Conservation (phyloP, 495 filamentous ascomycete species). For the Jackrogersella multiformis region DNA sequence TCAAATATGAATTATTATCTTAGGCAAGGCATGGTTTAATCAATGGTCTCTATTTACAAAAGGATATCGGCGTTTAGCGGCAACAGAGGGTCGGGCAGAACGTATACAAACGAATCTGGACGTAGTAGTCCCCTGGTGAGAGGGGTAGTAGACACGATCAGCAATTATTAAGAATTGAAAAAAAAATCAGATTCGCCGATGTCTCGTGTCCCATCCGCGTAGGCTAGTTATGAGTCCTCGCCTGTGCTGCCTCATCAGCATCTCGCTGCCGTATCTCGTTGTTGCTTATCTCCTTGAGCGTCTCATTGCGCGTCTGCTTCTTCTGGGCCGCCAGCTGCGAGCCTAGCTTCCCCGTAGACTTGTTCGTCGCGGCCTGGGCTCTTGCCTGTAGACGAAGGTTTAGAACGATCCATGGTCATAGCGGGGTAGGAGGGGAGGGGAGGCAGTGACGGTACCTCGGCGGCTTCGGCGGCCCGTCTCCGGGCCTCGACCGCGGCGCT, state of each 20-base stretch:
- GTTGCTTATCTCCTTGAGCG: conserved; percentile 64
- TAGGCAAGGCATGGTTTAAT: conserved; percentile 3
- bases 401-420: neutral
- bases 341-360: conserved; percentile 66
- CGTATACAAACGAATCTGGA: conserved; percentile 3
- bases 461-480: conserved; percentile 70
- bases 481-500: conserved; percentile 58
- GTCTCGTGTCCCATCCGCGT: neutral
- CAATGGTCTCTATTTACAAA: conserved; percentile 16
- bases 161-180: conserved; percentile 2
- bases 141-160: neutral
- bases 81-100: neutral
- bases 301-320: conserved; percentile 68
- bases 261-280: conserved; percentile 66
- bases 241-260: conserved; percentile 61
- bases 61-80: conserved; percentile 20
- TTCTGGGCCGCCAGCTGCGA: conserved; percentile 71
- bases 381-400: conserved; percentile 53
- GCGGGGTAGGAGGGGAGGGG: neutral
- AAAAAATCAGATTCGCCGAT: neutral
- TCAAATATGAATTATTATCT: conserved; percentile 8
- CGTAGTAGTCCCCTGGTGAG: neutral
- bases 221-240: conserved; percentile 58
- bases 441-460: conserved; percentile 64
- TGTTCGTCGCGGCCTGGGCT: conserved; percentile 47